Evolutionary conservation across 805 yeast species (phyloP).

Genomic region (Cyberlindnera xylosilytica): DNA sequence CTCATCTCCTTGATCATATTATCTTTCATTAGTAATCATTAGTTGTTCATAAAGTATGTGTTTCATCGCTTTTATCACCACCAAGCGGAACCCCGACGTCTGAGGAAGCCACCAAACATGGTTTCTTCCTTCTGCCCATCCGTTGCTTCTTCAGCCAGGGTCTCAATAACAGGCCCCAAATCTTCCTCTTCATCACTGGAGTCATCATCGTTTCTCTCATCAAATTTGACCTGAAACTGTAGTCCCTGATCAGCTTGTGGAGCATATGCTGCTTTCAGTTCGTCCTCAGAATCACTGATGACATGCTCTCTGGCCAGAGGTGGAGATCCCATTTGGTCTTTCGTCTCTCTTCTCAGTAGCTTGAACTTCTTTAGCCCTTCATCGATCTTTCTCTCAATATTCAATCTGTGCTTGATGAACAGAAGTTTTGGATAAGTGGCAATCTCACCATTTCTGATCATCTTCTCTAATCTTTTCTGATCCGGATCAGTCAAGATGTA

Average conservation of each 20-base stretch:
- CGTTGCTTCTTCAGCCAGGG: background rate
- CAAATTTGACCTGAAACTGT: constrained; percentile 17
- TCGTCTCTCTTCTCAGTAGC: constrained; percentile 2
- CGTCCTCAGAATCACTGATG: constrained; percentile 15
- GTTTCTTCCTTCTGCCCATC: background rate
- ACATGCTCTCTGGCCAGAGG: background rate
- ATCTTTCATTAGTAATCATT: too few relatives aligned
- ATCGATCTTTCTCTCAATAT: constrained; percentile 63
- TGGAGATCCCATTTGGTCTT: background rate
- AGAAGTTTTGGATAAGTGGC: constrained; percentile 64
- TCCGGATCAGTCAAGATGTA: constrained; percentile 68
- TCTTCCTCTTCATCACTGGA: constrained; percentile 11
- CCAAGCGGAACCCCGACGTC: constrained; percentile 8
- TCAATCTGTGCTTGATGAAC: constrained; percentile 61
- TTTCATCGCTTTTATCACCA: background rate
- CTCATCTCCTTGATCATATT: too few relatives aligned
- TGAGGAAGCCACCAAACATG: background rate
- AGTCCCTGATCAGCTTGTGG: constrained; percentile 10
- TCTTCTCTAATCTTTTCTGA: constrained; percentile 48
- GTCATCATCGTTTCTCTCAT: constrained; percentile 11
- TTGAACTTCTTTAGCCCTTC: constrained; percentile 39
- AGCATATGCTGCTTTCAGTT: background rate
- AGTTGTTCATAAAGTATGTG: too few relatives aligned
- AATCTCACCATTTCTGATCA: constrained; percentile 60
- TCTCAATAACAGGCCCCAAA: constrained; percentile 6